Percentiles rank a stretch among this genome's conserved stretches.
Evolutionary conservation across 106 monocot genomes (phyloP).

Genomic region (Allium fistulosum): DNA sequence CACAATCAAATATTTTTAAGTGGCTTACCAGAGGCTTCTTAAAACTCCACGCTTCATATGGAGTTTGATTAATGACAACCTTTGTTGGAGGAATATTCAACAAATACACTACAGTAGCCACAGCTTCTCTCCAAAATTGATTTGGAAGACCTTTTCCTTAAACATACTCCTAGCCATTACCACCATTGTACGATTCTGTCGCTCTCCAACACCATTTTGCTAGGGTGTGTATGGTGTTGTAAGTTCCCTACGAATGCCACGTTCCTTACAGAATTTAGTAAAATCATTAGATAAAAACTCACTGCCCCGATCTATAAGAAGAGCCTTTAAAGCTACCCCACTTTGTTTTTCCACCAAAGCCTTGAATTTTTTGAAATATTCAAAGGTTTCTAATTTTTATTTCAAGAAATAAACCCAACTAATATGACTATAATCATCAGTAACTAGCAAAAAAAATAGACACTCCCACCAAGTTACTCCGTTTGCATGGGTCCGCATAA

Average conservation of each 20-base stretch:
- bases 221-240: neutral
- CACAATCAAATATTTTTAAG: too few species aligned
- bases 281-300: conserved; percentile 9
- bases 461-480: neutral
- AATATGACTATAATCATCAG: conserved; percentile 6
- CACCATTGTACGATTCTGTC: conserved; percentile 7
- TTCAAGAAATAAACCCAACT: conserved; percentile 7
- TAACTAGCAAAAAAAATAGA: neutral
- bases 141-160: conserved; percentile 3
- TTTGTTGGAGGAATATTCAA: too few species aligned
- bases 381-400: conserved; percentile 7
- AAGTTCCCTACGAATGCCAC: conserved; percentile 6
- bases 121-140: conserved; percentile 12
- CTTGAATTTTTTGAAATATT: conserved; percentile 9
- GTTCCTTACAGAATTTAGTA: conserved; percentile 5
- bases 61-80: too few species aligned
- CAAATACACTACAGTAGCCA: neutral
- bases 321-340: conserved; percentile 4
- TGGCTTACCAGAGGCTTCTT: too few species aligned
- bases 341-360: conserved; percentile 10
- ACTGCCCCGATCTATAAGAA: conserved; percentile 7
- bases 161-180: conserved; percentile 9
- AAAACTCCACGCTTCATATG: too few species aligned
- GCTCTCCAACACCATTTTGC: neutral
- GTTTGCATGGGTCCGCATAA: neutral